Evolutionary conservation across 106 monocot species (phyloP).

Genomic region (Dendrobium catenatum): DNA sequence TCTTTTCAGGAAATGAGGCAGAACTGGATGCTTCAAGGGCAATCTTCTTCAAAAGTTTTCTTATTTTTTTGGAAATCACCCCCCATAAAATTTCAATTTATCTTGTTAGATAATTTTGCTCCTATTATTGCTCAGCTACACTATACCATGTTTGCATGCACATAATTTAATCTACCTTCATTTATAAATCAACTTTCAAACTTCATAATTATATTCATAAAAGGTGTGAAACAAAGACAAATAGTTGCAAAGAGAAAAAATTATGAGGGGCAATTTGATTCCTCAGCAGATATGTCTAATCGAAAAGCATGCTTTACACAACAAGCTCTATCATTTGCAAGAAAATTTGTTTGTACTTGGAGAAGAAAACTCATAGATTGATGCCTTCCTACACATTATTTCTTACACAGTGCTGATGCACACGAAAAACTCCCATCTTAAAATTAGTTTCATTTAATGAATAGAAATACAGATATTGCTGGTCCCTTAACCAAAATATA

Average conservation of each 20-base stretch:
- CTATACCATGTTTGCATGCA: neutral
- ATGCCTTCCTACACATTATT: neutral
- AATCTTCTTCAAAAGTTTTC: neutral
- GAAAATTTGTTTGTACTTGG: neutral
- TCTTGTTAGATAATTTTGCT: neutral
- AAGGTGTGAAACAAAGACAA: neutral
- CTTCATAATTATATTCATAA: neutral
- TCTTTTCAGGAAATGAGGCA: constrained; percentile 13
- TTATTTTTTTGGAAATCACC: neutral
- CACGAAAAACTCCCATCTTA: neutral
- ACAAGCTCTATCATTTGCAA: neutral
- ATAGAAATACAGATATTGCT: neutral
- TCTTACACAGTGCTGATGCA: neutral
- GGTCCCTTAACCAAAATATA: neutral
- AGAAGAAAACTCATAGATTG: neutral
- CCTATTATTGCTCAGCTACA: neutral
- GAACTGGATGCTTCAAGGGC: neutral
- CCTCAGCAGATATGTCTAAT: neutral
- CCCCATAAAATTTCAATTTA: neutral
- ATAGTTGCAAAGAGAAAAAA: neutral
- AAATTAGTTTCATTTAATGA: neutral
- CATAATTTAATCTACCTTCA: neutral
- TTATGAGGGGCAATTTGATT: neutral
- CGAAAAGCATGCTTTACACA: neutral
- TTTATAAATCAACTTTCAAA: neutral